Evolutionary conservation across 1,284 basidiomycete genomes (phyloP), one percentile per base, ranked within the genome.

Genomic region (Ceratorhiza oryzae-sativae): DNA sequence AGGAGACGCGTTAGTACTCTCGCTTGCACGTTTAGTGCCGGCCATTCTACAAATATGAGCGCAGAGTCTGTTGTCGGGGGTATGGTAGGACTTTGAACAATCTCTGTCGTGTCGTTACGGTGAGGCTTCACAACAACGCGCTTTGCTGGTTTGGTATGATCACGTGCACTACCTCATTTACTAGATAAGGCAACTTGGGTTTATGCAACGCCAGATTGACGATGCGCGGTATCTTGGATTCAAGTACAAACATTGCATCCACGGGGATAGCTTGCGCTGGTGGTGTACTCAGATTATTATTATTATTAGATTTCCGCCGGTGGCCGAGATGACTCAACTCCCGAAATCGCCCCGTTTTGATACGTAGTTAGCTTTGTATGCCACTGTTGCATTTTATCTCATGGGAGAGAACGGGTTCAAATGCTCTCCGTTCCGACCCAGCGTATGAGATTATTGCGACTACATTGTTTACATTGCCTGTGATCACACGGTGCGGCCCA

Each of bases 11-110:
- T 23, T 30, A 2, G 61, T 60, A n/a, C 30, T 60, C 5, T 56
- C 71, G 34, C 71, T 51, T 23, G 51, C 48, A 18, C 73, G 70
- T 61, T 74, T 74, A 41, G 49, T 53, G 39, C 63, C 68, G 49
- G 70, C 60, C 58, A 71, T 60, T 23, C 53, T 12, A 49, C 20
- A 67, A 23, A n/a, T 41, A 20, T n/a, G 42, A 48, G 55, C 36
- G 25, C 60, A 65, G 73, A 73, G 63, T 41, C 65, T 73, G 25
- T 68, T 71, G 51, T 73, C 61, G 76, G 79, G 76, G 76, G 32
- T n/a, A 41, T 42, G 36, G 71, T 55, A 12, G 61, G 1, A 30
- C 3, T 45, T 25, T 30, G 30, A 53, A 32, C 32, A 34, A 18
- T 12, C 30, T 6, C 15, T 23, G 48, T 67, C 23, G 32, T 10